Evolutionary conservation across 176 grass and related monocot species (phyloP), one percentile per base, ranked within the genome.

Genomic region (Paspalum notatum): DNA sequence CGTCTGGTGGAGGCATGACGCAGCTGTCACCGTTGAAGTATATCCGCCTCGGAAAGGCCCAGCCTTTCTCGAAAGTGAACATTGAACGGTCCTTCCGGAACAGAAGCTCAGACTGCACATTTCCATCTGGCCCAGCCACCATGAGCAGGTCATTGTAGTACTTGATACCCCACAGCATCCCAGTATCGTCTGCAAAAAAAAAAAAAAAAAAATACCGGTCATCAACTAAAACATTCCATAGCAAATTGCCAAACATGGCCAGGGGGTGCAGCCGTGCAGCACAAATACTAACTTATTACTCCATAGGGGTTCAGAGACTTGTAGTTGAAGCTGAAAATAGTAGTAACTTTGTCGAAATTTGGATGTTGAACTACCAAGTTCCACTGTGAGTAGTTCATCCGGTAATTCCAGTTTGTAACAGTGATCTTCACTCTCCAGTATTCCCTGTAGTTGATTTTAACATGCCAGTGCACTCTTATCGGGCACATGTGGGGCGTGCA

Each of bases 381-480:
- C 90, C 90, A 96, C 76, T 90, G 85, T 0, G 79, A 86, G 80
- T 96, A 96, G 80, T 96, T 96, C 87, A 88, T 93, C 66, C 87
- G 49, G 76, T 92, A 92, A 79, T 96, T 96, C 53, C 82, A 96
- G 71, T 96, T 96, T 53, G 93, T 76, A 72, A 92, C 40, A 4
- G 82, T 83, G 17, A 92, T 68, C 57, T 96, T 96, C 39, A 96
- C 87, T 26, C 90, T 87, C 90, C 90, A 90, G 43, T 92, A 96
- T 37, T 92, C 90, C 62, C 55, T 86, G 25, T 92, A 96, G 76
- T 96, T 90, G 71, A 88, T 84, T 64, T 88, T 90, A 62, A 89
- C 93, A 88, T 96, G 93, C 93, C 90, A 96, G 42, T 96, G 93
- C 62, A 96, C 85, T 58, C 80, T 89, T 62, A 96, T 86, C n/a